Evolutionary conservation across 768 basidiomycete genomes (phyloP).

Genomic region (Kwoniella europaea): DNA sequence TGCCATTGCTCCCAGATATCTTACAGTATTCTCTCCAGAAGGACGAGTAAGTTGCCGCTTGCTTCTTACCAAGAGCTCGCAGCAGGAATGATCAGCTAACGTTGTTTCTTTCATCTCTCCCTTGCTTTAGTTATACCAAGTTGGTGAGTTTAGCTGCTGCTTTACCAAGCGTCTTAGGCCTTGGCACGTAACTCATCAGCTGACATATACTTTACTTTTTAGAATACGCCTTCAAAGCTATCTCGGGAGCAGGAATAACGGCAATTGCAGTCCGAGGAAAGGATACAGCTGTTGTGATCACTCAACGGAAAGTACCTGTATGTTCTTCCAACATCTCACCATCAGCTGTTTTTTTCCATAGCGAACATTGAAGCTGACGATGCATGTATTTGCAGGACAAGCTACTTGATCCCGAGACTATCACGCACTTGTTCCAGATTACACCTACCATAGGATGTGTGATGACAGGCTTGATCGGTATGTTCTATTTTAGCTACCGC

Average conservation of each 20-base stretch:
- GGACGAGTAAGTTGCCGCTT: constrained; percentile 64
- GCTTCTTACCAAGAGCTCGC: too few species aligned
- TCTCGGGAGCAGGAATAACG: constrained; percentile 94
- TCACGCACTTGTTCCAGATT: constrained; percentile 94
- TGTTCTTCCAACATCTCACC: constrained; percentile 55
- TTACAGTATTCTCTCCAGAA: constrained; percentile 96
- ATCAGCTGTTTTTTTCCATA: not conserved
- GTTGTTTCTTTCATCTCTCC: not conserved
- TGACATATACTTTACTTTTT: constrained; percentile 5
- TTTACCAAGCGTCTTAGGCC: not conserved
- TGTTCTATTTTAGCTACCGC: constrained; percentile 32
- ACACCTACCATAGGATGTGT: constrained; percentile 97
- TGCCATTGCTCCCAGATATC: constrained; percentile 64
- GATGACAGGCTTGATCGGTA: constrained; percentile 95
- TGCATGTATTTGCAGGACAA: constrained; percentile 72
- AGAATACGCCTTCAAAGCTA: constrained; percentile 99
- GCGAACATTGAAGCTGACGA: not conserved
- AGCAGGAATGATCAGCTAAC: not conserved
- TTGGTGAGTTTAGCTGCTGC: constrained; percentile 61
- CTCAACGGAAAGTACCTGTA: constrained; percentile 97
- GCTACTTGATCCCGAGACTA: constrained; percentile 88
- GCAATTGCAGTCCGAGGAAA: constrained; percentile 89
- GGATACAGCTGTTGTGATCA: constrained; percentile 93
- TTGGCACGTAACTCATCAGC: not conserved
- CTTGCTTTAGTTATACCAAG: constrained; percentile 82